Base-by-base conservation (phyloP, 768 basidiomycete species). In the Lentinula lateritia region DNA sequence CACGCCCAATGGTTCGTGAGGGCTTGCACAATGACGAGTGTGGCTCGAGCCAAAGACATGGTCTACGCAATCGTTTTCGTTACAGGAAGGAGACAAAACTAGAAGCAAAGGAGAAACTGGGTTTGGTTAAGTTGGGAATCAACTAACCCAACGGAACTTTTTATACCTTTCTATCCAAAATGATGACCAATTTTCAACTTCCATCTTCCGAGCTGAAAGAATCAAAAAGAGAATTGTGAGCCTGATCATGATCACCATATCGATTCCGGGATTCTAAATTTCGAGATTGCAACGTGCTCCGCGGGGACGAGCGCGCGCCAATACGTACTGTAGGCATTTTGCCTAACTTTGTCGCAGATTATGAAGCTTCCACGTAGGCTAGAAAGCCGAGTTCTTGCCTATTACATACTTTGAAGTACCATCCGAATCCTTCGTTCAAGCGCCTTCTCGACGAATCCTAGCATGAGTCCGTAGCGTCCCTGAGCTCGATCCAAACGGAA, bases 21-120 rank as follows among this genome's bases (percentile, higher is more conserved):
- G 1, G 83, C 81, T 64, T 86, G 84, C 38, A 81, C 61, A 36
- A 76, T 65, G 65, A 82, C 76, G 59, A 87, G 78, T 41, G 72
- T 66, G 16, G 78, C 78, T 20, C 85, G 78, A 36, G 76, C 62
- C 60, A 80, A 69, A 52, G 81, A 79, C 84, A 87, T 85, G 48
- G 56, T 54, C 20, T 15, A 50, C 60, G 2, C 23, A 18, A 60
- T 2, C 39, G 16, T 43, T 43, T 43, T n/a, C 42, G 20, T 38
- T 43, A 23, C 58, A 61, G 6, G 39, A 42, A 42, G 48, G 56
- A 32, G 13, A 16, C 18, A 16, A 54, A 63, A 46, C 16, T 52
- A 13, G 16, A n/a, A 23, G 52, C 9, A 34, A 32, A 52, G 15
- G 38, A 41, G 39, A 35, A 36, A 20, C n/a, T 46, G 45, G 34